Conservation (phyloP, 805 yeast species). For the Cyberlindnera nakhonratchasimensis region DNA sequence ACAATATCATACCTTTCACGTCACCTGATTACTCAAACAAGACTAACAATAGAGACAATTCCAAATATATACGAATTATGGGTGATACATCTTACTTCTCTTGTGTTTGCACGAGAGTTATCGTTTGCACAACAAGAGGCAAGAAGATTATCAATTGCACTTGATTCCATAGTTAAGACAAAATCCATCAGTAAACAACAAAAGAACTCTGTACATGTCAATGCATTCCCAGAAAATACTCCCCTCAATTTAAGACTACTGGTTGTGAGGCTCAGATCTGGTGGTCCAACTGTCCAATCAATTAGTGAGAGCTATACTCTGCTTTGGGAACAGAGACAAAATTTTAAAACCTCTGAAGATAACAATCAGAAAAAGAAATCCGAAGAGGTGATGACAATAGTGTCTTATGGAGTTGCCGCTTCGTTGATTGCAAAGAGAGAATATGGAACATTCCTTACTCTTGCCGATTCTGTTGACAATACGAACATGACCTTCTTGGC, state of each 20-base stretch:
- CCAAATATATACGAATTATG: constrained; percentile 17
- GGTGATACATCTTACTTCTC: constrained; percentile 24
- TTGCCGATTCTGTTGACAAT: constrained; percentile 20
- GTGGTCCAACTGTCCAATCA: constrained; percentile 20
- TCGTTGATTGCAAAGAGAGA: constrained; percentile 29
- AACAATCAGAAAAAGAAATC: not conserved
- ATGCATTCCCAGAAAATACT: constrained; percentile 16
- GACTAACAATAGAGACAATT: not conserved
- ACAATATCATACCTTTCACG: constrained; percentile 13
- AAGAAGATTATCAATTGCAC: constrained; percentile 19
- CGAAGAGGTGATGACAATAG: constrained; percentile 5
- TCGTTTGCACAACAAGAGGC: constrained; percentile 28
- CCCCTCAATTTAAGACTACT: constrained; percentile 24
- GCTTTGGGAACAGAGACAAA: constrained; percentile 18
- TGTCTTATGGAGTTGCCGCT: constrained; percentile 25
- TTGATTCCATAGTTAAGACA: constrained; percentile 18
- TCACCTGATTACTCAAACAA: constrained; percentile 2
- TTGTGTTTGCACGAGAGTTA: constrained; percentile 24
- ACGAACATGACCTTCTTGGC: constrained; percentile 16
- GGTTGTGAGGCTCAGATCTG: constrained; percentile 23
- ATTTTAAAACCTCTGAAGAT: not conserved
- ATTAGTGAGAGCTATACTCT: constrained; percentile 16
- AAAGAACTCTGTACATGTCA: not conserved
- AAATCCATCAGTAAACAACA: not conserved
- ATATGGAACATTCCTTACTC: constrained; percentile 26